Conservation (phyloP, 1,139 yeast genomes). For the Suhomyces yuchorum region DNA sequence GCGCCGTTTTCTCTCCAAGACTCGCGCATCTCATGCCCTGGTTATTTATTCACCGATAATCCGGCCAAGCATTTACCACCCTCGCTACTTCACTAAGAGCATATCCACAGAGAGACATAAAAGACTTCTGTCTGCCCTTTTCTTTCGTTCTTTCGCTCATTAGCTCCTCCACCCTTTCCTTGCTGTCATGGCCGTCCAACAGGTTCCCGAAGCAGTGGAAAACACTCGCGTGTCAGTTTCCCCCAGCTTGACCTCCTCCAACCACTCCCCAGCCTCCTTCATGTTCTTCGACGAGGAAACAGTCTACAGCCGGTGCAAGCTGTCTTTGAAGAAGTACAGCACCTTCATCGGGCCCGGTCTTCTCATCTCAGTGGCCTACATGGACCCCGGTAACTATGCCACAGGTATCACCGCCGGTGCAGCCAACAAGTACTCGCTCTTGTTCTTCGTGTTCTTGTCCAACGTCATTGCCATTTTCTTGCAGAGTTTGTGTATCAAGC, state of each 20-base stretch:
- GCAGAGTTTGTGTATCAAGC: constrained; percentile 69
- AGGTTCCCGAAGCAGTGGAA: neutral
- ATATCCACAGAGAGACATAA: neutral
- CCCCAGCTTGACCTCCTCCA: neutral
- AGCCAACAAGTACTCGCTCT: constrained; percentile 57
- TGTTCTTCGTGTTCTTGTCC: constrained; percentile 67
- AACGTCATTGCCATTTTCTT: constrained; percentile 73
- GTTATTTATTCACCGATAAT: neutral
- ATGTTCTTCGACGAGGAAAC: neutral
- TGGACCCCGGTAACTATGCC: constrained; percentile 87
- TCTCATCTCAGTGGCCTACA: constrained; percentile 75
- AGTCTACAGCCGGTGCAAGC: constrained; percentile 3
- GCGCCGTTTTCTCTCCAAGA: neutral
- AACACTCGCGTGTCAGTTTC: neutral
- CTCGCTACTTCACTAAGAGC: neutral
- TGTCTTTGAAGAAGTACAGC: constrained; percentile 42
- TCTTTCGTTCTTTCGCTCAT: too few relatives aligned
- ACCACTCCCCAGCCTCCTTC: neutral
- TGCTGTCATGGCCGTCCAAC: constrained; percentile 37
- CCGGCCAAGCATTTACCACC: neutral
- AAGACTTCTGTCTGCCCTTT: too few relatives aligned
- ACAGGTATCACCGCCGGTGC: constrained; percentile 83
- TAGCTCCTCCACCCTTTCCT: neutral
- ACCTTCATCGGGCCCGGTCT: constrained; percentile 77
- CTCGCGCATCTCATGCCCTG: neutral